Conservation (phyloP, 257 asterid species). For the Scutellaria baicalensis region DNA sequence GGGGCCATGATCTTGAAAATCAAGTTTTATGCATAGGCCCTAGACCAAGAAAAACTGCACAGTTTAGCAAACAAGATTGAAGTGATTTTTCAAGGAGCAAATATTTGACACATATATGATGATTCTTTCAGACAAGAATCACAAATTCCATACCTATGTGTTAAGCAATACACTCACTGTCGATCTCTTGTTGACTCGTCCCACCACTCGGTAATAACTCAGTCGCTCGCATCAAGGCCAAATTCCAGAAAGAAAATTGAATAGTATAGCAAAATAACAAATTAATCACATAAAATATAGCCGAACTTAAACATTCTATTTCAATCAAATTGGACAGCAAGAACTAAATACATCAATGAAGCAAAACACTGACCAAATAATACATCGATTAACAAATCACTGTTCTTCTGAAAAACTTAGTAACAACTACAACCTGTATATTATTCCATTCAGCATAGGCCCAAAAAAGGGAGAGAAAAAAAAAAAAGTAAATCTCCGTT, state of each 20-base stretch:
- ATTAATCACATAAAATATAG: constrained; percentile 20
- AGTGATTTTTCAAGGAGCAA: background rate
- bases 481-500: background rate
- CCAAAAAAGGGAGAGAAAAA: background rate
- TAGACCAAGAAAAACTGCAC: background rate
- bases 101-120: background rate
- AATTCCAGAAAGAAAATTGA: background rate
- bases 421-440: background rate
- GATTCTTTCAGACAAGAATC: background rate
- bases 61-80: background rate
- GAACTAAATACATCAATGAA: background rate
- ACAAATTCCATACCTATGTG: background rate
- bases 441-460: background rate
- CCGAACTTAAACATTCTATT: background rate
- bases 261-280: background rate
- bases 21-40: background rate
- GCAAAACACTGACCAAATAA: background rate
- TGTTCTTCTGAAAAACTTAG: background rate
- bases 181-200: background rate
- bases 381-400: background rate
- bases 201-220: background rate
- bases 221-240: background rate
- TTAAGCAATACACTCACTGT: background rate
- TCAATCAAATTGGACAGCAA: background rate
- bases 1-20: background rate